Conservation (phyloP, 163 green algal genomes). For the Scenedesmus sp. region DNA sequence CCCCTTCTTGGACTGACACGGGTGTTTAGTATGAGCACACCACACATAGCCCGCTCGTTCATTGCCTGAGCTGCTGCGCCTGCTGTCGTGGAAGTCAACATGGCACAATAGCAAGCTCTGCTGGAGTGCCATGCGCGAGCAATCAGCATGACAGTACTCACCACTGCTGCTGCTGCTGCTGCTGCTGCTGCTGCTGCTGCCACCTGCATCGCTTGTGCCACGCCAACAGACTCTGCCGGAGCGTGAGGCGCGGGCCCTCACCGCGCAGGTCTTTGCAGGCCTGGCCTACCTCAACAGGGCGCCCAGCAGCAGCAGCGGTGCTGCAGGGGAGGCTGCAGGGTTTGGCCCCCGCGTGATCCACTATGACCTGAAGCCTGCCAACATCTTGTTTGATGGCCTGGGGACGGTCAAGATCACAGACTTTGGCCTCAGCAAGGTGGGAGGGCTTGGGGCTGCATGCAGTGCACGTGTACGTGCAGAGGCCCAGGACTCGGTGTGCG, state of each 20-base stretch:
- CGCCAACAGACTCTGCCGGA: constrained; percentile 84
- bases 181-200: neutral
- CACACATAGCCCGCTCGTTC: too few species aligned
- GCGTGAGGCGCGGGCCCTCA: constrained; percentile 89
- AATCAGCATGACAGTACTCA: neutral
- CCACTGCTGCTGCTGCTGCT: neutral
- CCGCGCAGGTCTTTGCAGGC: constrained; percentile 85
- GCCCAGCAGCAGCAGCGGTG: neutral
- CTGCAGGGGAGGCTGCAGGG: neutral
- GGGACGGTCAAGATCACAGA: constrained; percentile 95
- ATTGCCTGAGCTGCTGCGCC: too few species aligned
- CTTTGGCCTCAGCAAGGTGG: constrained; percentile 86
- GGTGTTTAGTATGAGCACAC: too few species aligned
- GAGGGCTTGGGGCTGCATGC: too few species aligned
- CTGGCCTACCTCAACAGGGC: constrained; percentile 86
- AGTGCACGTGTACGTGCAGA: too few species aligned
- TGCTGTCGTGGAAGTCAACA: too few species aligned
- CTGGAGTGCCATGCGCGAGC: too few species aligned
- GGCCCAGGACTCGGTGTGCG: too few species aligned
- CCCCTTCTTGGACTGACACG: too few species aligned
- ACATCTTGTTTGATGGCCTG: constrained; percentile 95
- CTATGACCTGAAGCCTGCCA: constrained; percentile 98
- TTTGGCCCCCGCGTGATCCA: constrained; percentile 87
- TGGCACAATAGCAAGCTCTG: too few species aligned
- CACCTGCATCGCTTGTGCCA: too few species aligned